Evolutionary conservation across 345 rosid species (phyloP).

Genomic region (Salix exigua): DNA sequence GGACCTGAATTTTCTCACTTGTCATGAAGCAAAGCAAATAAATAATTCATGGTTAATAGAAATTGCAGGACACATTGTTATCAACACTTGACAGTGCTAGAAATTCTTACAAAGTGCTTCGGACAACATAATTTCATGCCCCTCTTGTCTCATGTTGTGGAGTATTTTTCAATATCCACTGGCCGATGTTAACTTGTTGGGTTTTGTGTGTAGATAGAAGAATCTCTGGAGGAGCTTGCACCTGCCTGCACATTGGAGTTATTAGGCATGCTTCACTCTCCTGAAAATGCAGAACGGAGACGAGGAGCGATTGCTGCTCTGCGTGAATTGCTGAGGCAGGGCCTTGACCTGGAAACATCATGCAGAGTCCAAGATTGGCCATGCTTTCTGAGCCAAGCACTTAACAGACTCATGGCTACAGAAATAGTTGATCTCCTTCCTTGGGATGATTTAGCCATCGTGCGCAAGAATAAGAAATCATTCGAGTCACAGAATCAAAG

Average conservation of each 20-base stretch:
- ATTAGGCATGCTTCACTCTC: conserved; percentile 69
- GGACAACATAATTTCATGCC: neutral
- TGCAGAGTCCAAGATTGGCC: conserved; percentile 91
- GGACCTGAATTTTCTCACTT: neutral
- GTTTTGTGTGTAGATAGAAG: conserved; percentile 64
- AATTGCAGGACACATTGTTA: neutral
- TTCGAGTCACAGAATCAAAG: conserved; percentile 93
- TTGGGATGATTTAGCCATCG: conserved; percentile 70
- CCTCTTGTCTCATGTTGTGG: neutral
- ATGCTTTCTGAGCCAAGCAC: conserved; percentile 72
- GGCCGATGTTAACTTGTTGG: conserved; percentile 6
- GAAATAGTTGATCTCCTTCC: conserved; percentile 91
- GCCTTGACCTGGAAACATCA: conserved; percentile 81
- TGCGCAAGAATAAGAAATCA: conserved; percentile 83
- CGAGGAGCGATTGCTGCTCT: conserved; percentile 88
- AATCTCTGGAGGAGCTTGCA: conserved; percentile 97
- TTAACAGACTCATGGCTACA: conserved; percentile 64
- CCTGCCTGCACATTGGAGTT: conserved; percentile 96
- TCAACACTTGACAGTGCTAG: neutral
- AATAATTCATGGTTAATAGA: neutral
- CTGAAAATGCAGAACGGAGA: conserved; percentile 81
- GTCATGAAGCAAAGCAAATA: neutral
- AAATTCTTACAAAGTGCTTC: neutral
- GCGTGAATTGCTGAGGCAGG: conserved; percentile 83
- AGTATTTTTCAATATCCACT: neutral